A percentile compares a stretch with the other conserved stretches of the same genome.
Conservation (phyloP, 2,329 filamentous ascomycete species). For the Fusarium floridanum region DNA sequence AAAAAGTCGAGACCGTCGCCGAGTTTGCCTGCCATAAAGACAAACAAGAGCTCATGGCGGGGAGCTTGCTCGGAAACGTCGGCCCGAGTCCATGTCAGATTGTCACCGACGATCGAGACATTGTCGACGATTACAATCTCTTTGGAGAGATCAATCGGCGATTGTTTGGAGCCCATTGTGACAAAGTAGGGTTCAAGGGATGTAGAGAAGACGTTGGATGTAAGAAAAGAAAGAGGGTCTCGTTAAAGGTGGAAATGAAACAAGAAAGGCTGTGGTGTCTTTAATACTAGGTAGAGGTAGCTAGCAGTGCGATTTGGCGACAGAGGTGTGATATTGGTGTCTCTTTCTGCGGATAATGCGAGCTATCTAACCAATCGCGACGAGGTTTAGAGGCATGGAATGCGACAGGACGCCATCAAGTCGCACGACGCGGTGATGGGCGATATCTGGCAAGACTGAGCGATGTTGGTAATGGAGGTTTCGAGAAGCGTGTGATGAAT, state of each 20-base stretch:
- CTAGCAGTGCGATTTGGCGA: constrained; percentile 8
- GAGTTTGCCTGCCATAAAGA: constrained; percentile 26
- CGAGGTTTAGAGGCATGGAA: background rate
- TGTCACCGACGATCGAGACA: constrained; percentile 40
- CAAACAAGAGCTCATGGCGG: constrained; percentile 48
- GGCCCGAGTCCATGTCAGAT: constrained; percentile 47
- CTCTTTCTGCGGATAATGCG: background rate
- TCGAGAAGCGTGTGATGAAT: background rate
- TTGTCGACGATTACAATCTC: constrained; percentile 23
- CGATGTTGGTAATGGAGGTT: background rate
- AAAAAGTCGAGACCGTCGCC: constrained; percentile 31
- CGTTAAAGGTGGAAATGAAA: background rate
- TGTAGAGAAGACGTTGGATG: background rate
- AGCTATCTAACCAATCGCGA: constrained; percentile 30
- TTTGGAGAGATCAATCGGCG: background rate
- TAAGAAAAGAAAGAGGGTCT: background rate
- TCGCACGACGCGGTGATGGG: background rate
- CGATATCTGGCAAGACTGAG: background rate
- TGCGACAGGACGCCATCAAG: background rate
- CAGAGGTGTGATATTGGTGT: constrained; percentile 2
- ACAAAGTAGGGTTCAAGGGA: background rate
- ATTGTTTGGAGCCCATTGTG: constrained; percentile 26
- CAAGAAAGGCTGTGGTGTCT: constrained; percentile 23
- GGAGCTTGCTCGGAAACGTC: constrained; percentile 28
- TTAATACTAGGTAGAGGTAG: constrained; percentile 3